Conservation (phyloP, 75 land plant genomes). For the Ceratopteris richardii region DNA sequence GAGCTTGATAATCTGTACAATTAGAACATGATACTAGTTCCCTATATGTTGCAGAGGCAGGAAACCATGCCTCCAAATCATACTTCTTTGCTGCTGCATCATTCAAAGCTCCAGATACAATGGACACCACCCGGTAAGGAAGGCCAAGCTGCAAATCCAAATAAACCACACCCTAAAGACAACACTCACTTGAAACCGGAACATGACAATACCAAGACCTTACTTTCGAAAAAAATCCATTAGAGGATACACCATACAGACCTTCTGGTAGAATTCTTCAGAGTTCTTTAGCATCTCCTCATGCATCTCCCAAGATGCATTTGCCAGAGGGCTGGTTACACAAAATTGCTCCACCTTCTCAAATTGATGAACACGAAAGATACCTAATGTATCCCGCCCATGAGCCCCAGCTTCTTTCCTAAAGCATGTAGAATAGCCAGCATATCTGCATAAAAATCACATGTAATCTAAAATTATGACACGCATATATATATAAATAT, state of each 20-base stretch:
- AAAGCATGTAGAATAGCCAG: slow-evolving; percentile 93
- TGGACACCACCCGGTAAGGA: slow-evolving; percentile 77
- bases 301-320: slow-evolving; percentile 88
- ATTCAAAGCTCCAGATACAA: slow-evolving; percentile 94
- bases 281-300: slow-evolving; percentile 96
- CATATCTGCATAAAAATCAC: slow-evolving; percentile 86
- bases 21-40: slow-evolving; percentile 97
- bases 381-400: slow-evolving; percentile 91
- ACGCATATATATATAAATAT: slow-evolving; percentile 1
- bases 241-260: slow-evolving; percentile 14
- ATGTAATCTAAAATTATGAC: background rate
- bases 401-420: slow-evolving; percentile 96
- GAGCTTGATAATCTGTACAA: slow-evolving; percentile 86
- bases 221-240: no score
- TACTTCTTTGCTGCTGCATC: slow-evolving; percentile 97
- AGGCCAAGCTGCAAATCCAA: slow-evolving; percentile 52
- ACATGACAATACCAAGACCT: background rate
- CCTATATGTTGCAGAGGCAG: slow-evolving; percentile 85
- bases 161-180: background rate
- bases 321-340: slow-evolving; percentile 75
- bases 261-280: slow-evolving; percentile 88
- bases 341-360: slow-evolving; percentile 98
- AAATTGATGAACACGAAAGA: slow-evolving; percentile 96
- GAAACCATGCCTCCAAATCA: slow-evolving; percentile 96
- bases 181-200: background rate